Percentiles rank a stretch among this genome's conserved stretches.
phyloP scores from a whole-genome alignment of 306 rosid genomes.

The Acmispon strigosus region DNA sequence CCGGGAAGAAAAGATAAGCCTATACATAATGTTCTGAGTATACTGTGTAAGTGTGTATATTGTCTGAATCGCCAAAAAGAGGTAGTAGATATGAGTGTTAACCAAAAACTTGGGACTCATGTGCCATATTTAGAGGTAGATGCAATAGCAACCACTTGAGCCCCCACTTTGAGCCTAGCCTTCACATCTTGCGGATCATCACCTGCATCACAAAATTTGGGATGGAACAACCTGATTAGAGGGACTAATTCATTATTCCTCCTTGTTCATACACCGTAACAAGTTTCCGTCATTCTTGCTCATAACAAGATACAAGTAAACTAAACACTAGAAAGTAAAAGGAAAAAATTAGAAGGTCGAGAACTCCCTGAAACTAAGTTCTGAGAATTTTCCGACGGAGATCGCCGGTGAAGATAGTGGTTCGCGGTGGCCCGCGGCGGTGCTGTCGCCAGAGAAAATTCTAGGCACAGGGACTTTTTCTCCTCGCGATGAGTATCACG shows the following conservation, averaged over 20 bases:
- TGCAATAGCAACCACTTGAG: constrained; percentile 83
- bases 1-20: constrained; percentile 10
- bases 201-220: constrained; percentile 30
- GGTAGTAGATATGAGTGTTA: not conserved
- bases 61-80: not conserved
- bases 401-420: too few relatives aligned
- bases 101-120: constrained; percentile 16
- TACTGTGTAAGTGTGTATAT: not conserved
- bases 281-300: too few relatives aligned
- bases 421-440: too few relatives aligned
- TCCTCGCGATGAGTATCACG: too few relatives aligned
- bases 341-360: not conserved
- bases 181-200: constrained; percentile 82
- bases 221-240: not conserved
- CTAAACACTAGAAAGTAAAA: not conserved
- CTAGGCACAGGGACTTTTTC: too few relatives aligned
- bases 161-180: constrained; percentile 91
- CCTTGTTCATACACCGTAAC: not conserved
- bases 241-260: not conserved
- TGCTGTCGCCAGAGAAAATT: too few relatives aligned
- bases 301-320: not conserved
- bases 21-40: not conserved
- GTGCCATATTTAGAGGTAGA: constrained; percentile 47
- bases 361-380: too few relatives aligned
- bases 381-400: too few relatives aligned